These are phyloP conservation scores for Phlebiopsis flavidoalba DNA, from an alignment of 768 basidiomycete genomes.

Conservation along the genomic window DNA sequence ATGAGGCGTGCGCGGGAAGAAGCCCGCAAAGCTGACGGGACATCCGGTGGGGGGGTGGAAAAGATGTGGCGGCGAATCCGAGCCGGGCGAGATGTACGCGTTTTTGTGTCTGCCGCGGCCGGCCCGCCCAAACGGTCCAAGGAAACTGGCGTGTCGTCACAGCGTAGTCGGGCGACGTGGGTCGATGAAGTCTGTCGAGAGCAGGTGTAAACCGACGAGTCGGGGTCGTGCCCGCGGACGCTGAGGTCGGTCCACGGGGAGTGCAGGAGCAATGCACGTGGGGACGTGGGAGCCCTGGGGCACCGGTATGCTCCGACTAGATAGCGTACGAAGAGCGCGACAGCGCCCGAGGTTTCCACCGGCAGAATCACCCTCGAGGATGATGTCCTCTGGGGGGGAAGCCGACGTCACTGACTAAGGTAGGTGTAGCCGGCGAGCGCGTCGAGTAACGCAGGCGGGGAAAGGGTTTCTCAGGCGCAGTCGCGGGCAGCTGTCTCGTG, in stretches of 20 bases:
- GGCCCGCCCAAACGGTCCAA: slow-evolving; percentile 4
- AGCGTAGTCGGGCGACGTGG: background rate
- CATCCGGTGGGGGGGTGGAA: no score
- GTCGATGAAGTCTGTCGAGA: slow-evolving; percentile 1
- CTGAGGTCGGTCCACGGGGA: slow-evolving; percentile 55
- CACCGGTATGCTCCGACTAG: slow-evolving; percentile 45
- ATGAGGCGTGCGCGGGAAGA: slow-evolving; percentile 31
- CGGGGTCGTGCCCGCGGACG: slow-evolving; percentile 30
- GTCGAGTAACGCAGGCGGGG: slow-evolving; percentile 71
- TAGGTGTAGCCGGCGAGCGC: slow-evolving; percentile 70
- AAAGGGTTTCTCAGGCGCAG: slow-evolving; percentile 50
- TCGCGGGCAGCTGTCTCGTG: slow-evolving; percentile 34
- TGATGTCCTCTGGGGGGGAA: slow-evolving; percentile 56
- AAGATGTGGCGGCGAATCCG: background rate
- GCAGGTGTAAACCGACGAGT: slow-evolving; percentile 33
- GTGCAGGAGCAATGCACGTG: slow-evolving; percentile 36
- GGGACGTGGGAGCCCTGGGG: slow-evolving; percentile 28
- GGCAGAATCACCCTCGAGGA: slow-evolving; percentile 71
- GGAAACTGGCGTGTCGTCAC: background rate
- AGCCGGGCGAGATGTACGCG: slow-evolving; percentile 16
- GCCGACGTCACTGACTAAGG: slow-evolving; percentile 50
- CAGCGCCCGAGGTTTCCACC: slow-evolving; percentile 71
- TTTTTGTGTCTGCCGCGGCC: slow-evolving; percentile 11
- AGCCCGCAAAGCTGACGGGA: slow-evolving; percentile 21
- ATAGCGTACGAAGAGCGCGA: slow-evolving; percentile 58